Evolutionary conservation across 2,329 filamentous ascomycete genomes (phyloP), one percentile per base, ranked within the genome.

Genomic region (Scedosporium dehoogii): DNA sequence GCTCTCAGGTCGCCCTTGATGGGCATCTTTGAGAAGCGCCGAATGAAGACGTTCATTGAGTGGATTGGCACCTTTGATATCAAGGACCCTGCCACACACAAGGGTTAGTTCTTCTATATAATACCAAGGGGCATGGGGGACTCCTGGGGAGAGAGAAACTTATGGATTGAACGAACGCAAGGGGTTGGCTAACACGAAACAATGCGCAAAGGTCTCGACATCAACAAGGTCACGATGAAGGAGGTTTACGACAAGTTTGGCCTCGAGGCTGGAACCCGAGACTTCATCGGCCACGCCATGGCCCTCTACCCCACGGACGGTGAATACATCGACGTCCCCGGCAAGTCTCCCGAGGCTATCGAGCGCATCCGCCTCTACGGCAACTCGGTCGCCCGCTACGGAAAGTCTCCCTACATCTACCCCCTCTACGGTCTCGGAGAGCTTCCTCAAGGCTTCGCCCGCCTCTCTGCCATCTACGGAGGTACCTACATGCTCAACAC

Each of bases 401-500:
- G 94, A 77, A 97, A 97, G 79, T 97, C 92, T 12, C 96, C 94
- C 56, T 99, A 97, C 81, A 97, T 99, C 80, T 99, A 99, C 82
- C 96, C 94, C 58, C 87, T 97, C 38, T 99, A 99, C 79, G 94
- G 94, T 65, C 86, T 99, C 59, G 94, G 90, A 73, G 94, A 99
- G 80, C 88, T 99, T 63, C 96, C 94, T 42, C 94, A 99, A 78
- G 93, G 93, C 64, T 99, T 99, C 71, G 94, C 94, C 66, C 92
- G 94, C 75, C 85, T 99, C 62, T 97, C 92, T 48, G 94, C 94
- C 75, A 97, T 99, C 77, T 97, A 99, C 73, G 94, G 94, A 67
- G 94, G 94, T 69, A 99, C 94, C 59, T 99, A 99, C 80, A 99
- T 99, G 92, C 88, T 99, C 71, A 97, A 97, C 82, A 96, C 94